A percentile compares a stretch with the other conserved stretches of the same genome.
Conservation (phyloP, 371 early-diverging fungal genomes). For the Mucor plumbeus region DNA sequence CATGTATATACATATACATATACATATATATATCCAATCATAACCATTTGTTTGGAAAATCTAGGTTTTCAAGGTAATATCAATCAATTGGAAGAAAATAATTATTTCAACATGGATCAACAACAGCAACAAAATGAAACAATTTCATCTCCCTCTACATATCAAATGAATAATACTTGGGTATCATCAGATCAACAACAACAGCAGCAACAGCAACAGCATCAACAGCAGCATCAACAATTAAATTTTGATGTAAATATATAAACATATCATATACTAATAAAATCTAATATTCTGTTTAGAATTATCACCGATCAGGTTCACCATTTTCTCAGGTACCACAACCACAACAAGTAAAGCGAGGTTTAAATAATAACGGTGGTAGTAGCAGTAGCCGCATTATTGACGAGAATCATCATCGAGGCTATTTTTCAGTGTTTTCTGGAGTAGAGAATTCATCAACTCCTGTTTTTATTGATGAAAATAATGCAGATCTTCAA, state of each 20-base stretch:
- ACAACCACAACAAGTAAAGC: neutral
- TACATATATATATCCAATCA: neutral
- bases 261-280: neutral
- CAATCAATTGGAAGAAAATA: neutral
- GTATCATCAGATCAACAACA: constrained; percentile 14
- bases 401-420: neutral
- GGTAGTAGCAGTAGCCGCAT: constrained; percentile 1
- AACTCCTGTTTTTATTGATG: constrained; percentile 16
- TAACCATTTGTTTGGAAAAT: neutral
- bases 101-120: constrained; percentile 10
- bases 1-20: neutral
- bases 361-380: constrained; percentile 4
- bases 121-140: constrained; percentile 10
- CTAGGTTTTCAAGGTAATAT: constrained; percentile 11
- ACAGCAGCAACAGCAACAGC: neutral
- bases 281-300: neutral
- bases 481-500: neutral
- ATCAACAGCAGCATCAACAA: neutral
- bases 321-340: constrained; percentile 15
- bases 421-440: constrained; percentile 16
- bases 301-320: constrained; percentile 9
- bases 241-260: constrained; percentile 7
- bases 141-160: neutral
- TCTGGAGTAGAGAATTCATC: neutral
- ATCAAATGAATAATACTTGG: constrained; percentile 21